Conservation (phyloP, 2,329 filamentous ascomycete genomes). For the Metarhizium anisopliae region DNA sequence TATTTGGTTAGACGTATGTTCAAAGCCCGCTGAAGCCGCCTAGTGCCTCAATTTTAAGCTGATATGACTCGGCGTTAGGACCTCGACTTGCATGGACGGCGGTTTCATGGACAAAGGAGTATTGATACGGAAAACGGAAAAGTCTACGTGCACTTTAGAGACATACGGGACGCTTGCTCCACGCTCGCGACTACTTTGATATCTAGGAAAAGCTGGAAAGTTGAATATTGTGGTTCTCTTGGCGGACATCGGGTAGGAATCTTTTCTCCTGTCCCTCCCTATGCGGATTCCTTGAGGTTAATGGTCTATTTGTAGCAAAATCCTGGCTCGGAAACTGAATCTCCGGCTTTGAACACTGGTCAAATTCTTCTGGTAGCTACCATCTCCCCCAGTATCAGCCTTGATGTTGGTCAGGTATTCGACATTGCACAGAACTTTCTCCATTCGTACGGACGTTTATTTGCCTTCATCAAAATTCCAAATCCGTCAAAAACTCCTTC, state of each 20-base stretch:
- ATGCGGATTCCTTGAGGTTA: neutral
- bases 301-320: neutral
- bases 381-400: conserved; percentile 8
- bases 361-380: conserved; percentile 21
- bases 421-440: conserved; percentile 26
- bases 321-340: neutral
- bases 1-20: conserved; percentile 34
- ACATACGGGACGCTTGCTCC: conserved; percentile 50
- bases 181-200: conserved; percentile 37
- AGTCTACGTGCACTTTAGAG: conserved; percentile 47
- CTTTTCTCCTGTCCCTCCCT: neutral
- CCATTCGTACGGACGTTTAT: conserved; percentile 39
- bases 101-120: conserved; percentile 27
- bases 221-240: conserved; percentile 14
- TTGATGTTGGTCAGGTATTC: conserved; percentile 25
- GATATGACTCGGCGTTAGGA: conserved; percentile 22
- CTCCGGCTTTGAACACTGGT: conserved; percentile 10
- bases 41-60: neutral
- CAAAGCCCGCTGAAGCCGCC: neutral
- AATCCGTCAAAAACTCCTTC: conserved; percentile 31
- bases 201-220: conserved; percentile 35
- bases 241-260: conserved; percentile 2
- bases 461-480: conserved; percentile 37
- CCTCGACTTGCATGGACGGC: conserved; percentile 23
- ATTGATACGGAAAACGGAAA: conserved; percentile 28